Conservation (phyloP, 345 rosid genomes). For the Erucastrum elatum region DNA sequence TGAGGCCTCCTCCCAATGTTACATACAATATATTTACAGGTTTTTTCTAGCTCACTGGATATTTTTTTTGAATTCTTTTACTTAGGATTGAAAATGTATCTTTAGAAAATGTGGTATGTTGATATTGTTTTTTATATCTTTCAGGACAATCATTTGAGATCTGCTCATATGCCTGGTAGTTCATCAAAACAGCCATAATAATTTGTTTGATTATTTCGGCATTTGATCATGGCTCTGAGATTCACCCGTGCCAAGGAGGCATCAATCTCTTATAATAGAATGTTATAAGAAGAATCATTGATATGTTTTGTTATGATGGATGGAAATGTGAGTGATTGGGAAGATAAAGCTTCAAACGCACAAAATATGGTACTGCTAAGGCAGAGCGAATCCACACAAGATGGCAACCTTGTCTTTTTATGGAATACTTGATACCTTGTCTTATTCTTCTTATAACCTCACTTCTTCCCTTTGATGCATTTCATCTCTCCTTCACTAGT, state of each 20-base stretch:
- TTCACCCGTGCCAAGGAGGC: slow-evolving; percentile 84
- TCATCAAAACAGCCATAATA: slow-evolving; percentile 48
- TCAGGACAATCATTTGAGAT: slow-evolving; percentile 63
- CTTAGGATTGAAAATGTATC: background rate
- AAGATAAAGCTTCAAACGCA: slow-evolving; percentile 65
- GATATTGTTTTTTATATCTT: background rate
- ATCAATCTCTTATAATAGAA: background rate
- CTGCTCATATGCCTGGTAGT: slow-evolving; percentile 55
- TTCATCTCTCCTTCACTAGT: background rate
- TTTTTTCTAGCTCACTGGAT: slow-evolving; percentile 14
- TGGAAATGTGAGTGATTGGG: slow-evolving; percentile 72
- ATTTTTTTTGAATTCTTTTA: background rate
- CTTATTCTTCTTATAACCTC: slow-evolving; percentile 83
- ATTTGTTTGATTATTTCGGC: slow-evolving; percentile 30
- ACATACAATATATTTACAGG: slow-evolving; percentile 54
- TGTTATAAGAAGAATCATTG: background rate
- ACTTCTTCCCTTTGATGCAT: slow-evolving; percentile 36
- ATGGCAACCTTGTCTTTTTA: slow-evolving; percentile 42
- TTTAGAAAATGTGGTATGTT: background rate
- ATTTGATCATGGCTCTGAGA: slow-evolving; percentile 84
- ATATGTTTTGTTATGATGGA: slow-evolving; percentile 39
- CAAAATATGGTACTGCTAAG: slow-evolving; percentile 50
- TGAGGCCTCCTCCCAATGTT: slow-evolving; percentile 46
- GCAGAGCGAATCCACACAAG: slow-evolving; percentile 77
- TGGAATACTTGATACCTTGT: slow-evolving; percentile 46